phyloP scores from a whole-genome alignment of 257 asterid species.

The Prunella vulgaris region DNA sequence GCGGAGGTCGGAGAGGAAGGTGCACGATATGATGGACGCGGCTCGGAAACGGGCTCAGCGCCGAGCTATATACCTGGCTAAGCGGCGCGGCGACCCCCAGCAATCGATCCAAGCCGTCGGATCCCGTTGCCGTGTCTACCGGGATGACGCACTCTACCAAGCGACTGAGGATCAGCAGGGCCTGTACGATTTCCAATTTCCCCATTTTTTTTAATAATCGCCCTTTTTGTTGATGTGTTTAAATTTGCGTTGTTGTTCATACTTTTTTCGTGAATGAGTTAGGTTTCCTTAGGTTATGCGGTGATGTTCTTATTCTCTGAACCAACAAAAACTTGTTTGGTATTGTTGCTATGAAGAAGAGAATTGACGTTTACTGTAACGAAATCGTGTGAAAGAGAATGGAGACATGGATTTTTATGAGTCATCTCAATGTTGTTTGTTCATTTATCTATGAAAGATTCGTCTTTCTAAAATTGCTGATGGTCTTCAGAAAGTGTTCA shows the following conservation, averaged over 20 bases:
- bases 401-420: neutral
- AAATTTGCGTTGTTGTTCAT: neutral
- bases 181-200: slow-evolving; percentile 45
- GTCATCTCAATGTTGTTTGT: neutral
- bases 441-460: neutral
- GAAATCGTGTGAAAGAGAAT: neutral
- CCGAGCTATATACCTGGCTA: slow-evolving; percentile 83
- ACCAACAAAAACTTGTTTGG: neutral
- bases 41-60: slow-evolving; percentile 99
- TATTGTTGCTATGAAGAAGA: neutral
- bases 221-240: neutral
- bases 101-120: slow-evolving; percentile 91
- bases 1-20: slow-evolving; percentile 90
- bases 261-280: neutral
- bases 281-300: neutral
- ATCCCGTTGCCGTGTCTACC: slow-evolving; percentile 72
- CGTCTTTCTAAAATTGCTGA: neutral
- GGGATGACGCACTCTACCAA: slow-evolving; percentile 84
- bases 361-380: neutral
- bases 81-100: slow-evolving; percentile 96
- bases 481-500: neutral
- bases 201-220: neutral
- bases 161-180: slow-evolving; percentile 92
- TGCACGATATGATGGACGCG: slow-evolving; percentile 99
- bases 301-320: neutral